Evolutionary conservation across 2,329 filamentous ascomycete genomes (phyloP), one percentile per base, ranked within the genome.

Genomic region (Purpureocillium takamizusanense): DNA sequence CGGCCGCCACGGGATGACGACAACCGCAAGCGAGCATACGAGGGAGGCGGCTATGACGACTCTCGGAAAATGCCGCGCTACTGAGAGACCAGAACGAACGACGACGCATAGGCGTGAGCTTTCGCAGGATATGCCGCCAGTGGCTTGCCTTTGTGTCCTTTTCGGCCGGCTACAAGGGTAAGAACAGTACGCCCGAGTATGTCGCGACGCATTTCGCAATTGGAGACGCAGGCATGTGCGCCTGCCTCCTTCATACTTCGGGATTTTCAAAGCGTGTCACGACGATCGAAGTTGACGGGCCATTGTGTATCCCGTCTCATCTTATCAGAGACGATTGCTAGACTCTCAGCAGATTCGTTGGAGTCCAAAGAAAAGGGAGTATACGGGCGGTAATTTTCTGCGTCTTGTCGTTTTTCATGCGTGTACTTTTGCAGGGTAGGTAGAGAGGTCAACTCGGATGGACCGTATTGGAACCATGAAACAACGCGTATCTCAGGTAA

Each of bases 41-140:
- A 94, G 37, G 83, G 83, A 55, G 80, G 81, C 57, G 75, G 77
- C 48, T 82, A 89, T 64, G 87, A 95, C 55, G 89, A 95, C 61
- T 75, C 78, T 36, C 63, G 75, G 42, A 82, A 82, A 61, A 56
- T 81, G 45, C 76, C 78, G 46, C 74, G 78, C 46, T 82, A 82
- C 63, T 80, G 67, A 12, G 28, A 30, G 12, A 13, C 5, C 11
- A 30, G n/a, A 14, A 13, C 28, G 25, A 28, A 28, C 12, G 25
- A 12, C 5, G 7, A 12, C 12, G 10, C 10, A 25, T 25, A 25
- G 21, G 21, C 10, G 21, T 25, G 6, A 10, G 10, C 21, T 10
- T 25, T 5, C 10, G 21, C 21, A 6, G 6, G 21, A 25, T 25
- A 25, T 25, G 21, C 21, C 21, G 5, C 21, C 21, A 10, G 21